phyloP scores from a whole-genome alignment of 768 basidiomycete genomes.

The Lactarius akahatsu region DNA sequence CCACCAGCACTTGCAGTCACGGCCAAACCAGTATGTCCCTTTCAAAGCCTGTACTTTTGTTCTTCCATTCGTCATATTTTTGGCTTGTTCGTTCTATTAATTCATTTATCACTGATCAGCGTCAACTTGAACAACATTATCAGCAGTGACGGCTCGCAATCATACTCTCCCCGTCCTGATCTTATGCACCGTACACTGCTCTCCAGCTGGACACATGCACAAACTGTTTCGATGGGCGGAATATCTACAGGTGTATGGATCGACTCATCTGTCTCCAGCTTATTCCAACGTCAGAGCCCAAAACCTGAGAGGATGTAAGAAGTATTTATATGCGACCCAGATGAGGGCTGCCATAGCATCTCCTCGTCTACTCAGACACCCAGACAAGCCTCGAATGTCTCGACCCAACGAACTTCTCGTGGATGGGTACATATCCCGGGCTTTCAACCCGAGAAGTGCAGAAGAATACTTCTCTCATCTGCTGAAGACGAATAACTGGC shows the following conservation, averaged over 20 bases:
- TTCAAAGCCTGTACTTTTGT: neutral
- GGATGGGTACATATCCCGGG: slow-evolving; percentile 19
- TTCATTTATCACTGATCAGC: neutral
- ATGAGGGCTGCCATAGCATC: neutral
- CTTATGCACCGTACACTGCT: neutral
- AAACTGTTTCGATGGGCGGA: neutral
- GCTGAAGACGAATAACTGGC: slow-evolving; percentile 11
- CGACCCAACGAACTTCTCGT: slow-evolving; percentile 6
- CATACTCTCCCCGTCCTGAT: neutral
- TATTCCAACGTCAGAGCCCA: neutral
- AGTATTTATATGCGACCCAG: slow-evolving; percentile 12
- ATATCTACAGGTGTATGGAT: neutral
- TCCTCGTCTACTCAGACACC: neutral
- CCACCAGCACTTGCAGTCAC: neutral
- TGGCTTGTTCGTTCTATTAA: neutral
- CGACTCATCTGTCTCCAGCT: neutral
- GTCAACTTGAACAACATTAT: neutral
- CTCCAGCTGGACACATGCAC: slow-evolving; percentile 18
- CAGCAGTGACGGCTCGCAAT: neutral
- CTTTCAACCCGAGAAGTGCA: slow-evolving; percentile 5
- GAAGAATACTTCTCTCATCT: slow-evolving; percentile 20
- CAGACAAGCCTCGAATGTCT: neutral
- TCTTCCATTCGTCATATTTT: neutral
- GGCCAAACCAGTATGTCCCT: neutral
- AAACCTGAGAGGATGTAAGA: neutral